These are phyloP conservation scores for Aspergillus novofumigatus DNA, from an alignment of 2,329 filamentous ascomycete genomes.

Conservation along the genomic window DNA sequence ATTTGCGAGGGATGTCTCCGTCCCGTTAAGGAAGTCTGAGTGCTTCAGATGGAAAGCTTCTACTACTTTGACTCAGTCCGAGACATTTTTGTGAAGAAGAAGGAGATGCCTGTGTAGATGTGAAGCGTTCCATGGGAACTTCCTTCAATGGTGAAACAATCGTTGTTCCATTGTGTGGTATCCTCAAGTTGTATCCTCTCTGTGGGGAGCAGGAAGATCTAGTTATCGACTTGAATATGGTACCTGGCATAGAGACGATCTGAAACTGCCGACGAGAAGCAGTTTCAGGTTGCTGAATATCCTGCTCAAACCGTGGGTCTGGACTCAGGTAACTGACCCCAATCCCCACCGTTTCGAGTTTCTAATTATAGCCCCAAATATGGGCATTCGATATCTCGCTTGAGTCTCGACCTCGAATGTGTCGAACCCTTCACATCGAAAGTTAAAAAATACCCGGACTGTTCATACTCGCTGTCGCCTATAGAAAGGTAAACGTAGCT, in stretches of 20 bases:
- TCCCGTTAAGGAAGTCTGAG: neutral
- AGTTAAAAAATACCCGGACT: no score
- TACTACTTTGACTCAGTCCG: neutral
- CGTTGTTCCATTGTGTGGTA: neutral
- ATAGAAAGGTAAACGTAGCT: neutral
- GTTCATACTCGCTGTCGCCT: neutral
- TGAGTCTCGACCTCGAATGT: neutral
- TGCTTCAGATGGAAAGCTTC: neutral
- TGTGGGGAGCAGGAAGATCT: neutral
- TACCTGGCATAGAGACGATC: no score
- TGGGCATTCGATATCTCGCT: neutral
- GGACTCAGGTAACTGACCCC: no score
- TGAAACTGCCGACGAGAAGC: no score
- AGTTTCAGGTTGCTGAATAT: neutral
- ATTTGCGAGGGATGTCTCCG: no score
- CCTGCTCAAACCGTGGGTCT: neutral
- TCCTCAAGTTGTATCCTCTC: neutral
- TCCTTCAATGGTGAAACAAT: neutral
- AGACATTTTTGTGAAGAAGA: neutral
- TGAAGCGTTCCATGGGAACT: neutral
- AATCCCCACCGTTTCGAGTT: neutral
- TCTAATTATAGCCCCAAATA: neutral
- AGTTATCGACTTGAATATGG: neutral
- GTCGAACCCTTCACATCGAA: neutral
- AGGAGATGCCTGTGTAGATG: neutral